Conservation (phyloP, 805 yeast genomes). For the Wickerhamiella vanderwaltii region DNA sequence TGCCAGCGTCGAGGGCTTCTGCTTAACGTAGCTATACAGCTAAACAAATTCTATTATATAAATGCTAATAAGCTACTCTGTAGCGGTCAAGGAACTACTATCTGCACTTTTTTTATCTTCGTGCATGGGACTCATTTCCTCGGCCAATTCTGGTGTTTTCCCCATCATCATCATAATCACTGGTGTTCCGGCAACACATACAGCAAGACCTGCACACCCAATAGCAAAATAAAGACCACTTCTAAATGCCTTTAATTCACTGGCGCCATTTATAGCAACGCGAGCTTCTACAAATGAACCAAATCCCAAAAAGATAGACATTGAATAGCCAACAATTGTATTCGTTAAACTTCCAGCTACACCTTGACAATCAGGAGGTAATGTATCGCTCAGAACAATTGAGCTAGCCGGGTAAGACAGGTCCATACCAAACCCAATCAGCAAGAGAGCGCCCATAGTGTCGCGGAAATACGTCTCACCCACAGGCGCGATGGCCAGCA, state of each 20-base stretch:
- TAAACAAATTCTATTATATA: too few relatives aligned
- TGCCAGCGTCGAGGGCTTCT: too few relatives aligned
- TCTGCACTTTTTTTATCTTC: too few relatives aligned
- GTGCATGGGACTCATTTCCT: too few relatives aligned
- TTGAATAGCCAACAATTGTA: conserved; percentile 61
- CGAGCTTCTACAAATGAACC: conserved; percentile 34
- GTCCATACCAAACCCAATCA: conserved; percentile 66
- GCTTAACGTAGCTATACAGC: too few relatives aligned
- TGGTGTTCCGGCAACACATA: too few relatives aligned
- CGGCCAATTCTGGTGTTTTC: too few relatives aligned
- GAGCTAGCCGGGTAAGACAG: conserved; percentile 66
- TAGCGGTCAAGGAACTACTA: too few relatives aligned
- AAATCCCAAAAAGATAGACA: conserved; percentile 56
- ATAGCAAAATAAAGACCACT: conserved; percentile 48
- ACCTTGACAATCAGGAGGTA: conserved; percentile 59
- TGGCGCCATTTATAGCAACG: conserved; percentile 3
- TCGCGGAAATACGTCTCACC: conserved; percentile 49
- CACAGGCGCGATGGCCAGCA: conserved; percentile 32
- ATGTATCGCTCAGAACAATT: conserved; percentile 43
- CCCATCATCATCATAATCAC: too few relatives aligned
- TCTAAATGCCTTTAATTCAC: conserved; percentile 36
- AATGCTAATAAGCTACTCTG: too few relatives aligned
- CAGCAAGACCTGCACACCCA: conserved; percentile 49
- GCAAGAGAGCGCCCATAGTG: conserved; percentile 42
- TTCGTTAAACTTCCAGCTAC: conserved; percentile 65